Percentiles rank a stretch among this genome's conserved stretches.
Conservation (phyloP, 2,329 filamentous ascomycete genomes). For the Metarhizium sp. region DNA sequence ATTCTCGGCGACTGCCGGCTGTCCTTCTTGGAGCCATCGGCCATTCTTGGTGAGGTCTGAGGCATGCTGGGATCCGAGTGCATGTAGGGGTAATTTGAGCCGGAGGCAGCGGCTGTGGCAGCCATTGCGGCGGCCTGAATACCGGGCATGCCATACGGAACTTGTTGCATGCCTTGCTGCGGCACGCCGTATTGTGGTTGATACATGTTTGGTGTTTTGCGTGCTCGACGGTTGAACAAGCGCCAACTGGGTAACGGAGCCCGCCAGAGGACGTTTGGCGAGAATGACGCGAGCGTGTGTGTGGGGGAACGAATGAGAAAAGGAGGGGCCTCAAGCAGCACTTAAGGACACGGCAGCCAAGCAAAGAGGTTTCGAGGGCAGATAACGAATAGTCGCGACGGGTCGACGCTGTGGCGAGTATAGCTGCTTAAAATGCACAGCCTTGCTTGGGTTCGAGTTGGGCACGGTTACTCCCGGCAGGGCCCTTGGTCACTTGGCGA, state of each 20-base stretch:
- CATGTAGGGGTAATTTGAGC: slow-evolving; percentile 66
- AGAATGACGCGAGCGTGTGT: slow-evolving; percentile 3
- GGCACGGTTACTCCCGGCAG: slow-evolving; percentile 31
- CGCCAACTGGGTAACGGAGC: not conserved
- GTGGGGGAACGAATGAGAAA: slow-evolving; percentile 10
- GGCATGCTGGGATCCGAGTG: slow-evolving; percentile 58
- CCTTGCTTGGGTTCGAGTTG: slow-evolving; percentile 32
- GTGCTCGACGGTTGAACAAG: not conserved
- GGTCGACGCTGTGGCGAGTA: slow-evolving; percentile 16
- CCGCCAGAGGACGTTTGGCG: slow-evolving; percentile 4
- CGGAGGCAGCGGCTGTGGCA: slow-evolving; percentile 81
- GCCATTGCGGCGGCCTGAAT: slow-evolving; percentile 91
- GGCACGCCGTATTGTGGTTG: slow-evolving; percentile 67
- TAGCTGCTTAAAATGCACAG: slow-evolving; percentile 22
- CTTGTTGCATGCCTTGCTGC: slow-evolving; percentile 59
- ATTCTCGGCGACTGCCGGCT: slow-evolving; percentile 72
- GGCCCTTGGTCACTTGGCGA: slow-evolving; percentile 29
- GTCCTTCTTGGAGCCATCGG: slow-evolving; percentile 61
- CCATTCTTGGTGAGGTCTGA: slow-evolving; percentile 71
- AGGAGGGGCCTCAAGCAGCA: slow-evolving; percentile 2
- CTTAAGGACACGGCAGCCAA: slow-evolving; percentile 5
- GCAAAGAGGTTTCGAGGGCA: slow-evolving; percentile 6
- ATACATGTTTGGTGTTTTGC: slow-evolving; percentile 51
- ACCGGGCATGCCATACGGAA: slow-evolving; percentile 63
- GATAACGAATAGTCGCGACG: slow-evolving; percentile 15